Base-by-base conservation (phyloP, 2,329 filamentous ascomycete genomes). In the Calonectria multiphialidica region DNA sequence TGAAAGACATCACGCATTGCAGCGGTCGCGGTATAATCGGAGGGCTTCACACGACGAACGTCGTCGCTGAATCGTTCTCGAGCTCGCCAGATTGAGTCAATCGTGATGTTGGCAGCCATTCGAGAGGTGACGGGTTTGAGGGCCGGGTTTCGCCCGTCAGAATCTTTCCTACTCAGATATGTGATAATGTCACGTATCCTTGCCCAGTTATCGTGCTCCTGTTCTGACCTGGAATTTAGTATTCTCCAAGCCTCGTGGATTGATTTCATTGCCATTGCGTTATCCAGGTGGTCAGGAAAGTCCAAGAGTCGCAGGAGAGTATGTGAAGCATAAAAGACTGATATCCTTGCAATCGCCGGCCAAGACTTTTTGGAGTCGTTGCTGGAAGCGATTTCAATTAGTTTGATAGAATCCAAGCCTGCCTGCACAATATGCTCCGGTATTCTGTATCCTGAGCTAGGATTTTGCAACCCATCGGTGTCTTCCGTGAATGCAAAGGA, bases 21-120 rank as follows among this genome's bases (percentile, higher is more conserved):
- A n/a, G 42, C 62, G 23, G 62, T 45, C 2, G 62, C 62, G 10
- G 62, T 65, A 28, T 65, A 65, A 12, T 65, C 62, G 3, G 37
- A 37, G 9, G 62, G 62, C 44, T 50, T 47, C 13, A 37, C 62
- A 12, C 40, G 44, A 6, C 42, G 62, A 25, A 65, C 44, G n/a
- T 65, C 62, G 15, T 65, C 62, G 10, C 62, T 65, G n/a, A 65
- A 65, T n/a, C 62, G 62, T 28, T 59, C 62, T 3, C 62, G 40
- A 10, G 62, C 62, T 50, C 45, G 28, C 62, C 62, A 65, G 30
- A 65, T 65, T 12, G 62, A 65, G n/a, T 65, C 30, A 7, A 65
- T 23, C 7, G 42, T 37, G 21, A 65, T 47, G 8, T 50, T 65
- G 4, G 62, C 62, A 7, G 62, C 40, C 62, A 65, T 65, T 30